Evolutionary conservation across 2,329 filamentous ascomycete genomes (phyloP), one percentile per base, ranked within the genome.

Genomic region (Trichoderma brevicompactum): DNA sequence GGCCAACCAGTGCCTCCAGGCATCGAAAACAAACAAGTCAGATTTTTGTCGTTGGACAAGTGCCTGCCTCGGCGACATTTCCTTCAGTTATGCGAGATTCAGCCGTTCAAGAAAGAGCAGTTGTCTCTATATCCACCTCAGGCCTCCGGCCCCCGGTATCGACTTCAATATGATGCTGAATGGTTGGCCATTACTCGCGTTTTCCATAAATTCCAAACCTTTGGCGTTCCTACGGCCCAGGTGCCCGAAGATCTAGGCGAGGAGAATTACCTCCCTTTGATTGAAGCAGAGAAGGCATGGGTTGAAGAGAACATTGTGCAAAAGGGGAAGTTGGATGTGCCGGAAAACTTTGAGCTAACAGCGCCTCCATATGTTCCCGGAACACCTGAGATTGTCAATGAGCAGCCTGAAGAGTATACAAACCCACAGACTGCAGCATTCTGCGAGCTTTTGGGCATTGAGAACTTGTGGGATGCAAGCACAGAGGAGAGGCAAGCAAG

Each of bases 181-280:
- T 99, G 94, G 94, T 87, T 99, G 7, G 91, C 95, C 48, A 97
- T 99, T 69, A 94, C 89, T 12, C 90, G 94, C 48, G 89, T 88
- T 7, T 96, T 98, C 73, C 87, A 91, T 46, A 71, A 81, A 3
- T 82, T 87, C 46, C 81, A 95, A 2, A 77, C 80, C 1, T 79
- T 94, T 43, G 91, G 92, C 65, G 82, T 89, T 68, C 81, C 81
- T 5, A 74, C 78, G 7, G 82, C 84, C 1, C 76, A 78, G 44
- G 77, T 85, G 0, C 82, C 89, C 0, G 75, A 79, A 1, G 83
- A 96, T 72, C 80, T 86, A 32, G 91, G 91, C 19, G 87, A 96
- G 75, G 84, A 81, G 2, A 78, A 84, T 58, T 97, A 97, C 75
- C 76, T 76, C 3, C 81, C 84, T 0, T 81, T 89, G 12, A 92